Evolutionary conservation across 805 yeast genomes (phyloP).

Genomic region (Ogataea neopini): DNA sequence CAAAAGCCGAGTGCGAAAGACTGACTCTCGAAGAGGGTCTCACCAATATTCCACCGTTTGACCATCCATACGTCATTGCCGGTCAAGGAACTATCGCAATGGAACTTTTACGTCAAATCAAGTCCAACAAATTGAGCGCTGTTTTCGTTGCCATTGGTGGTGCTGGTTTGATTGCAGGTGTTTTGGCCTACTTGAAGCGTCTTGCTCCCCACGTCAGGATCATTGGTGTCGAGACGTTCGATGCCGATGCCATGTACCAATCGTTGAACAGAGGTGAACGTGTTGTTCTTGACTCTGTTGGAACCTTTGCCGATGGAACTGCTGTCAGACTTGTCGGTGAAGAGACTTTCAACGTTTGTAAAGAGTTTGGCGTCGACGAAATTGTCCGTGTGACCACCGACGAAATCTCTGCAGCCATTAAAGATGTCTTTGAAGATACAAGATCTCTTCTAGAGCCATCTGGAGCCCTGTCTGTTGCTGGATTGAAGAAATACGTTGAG

Average conservation of each 20-base stretch:
- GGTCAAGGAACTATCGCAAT: slow-evolving; percentile 98
- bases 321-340: slow-evolving; percentile 90
- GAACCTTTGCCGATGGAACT: slow-evolving; percentile 98
- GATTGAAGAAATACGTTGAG: slow-evolving; percentile 78
- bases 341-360: slow-evolving; percentile 83
- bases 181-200: slow-evolving; percentile 86
- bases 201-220: slow-evolving; percentile 97
- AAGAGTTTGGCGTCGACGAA: slow-evolving; percentile 78
- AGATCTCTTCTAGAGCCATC: slow-evolving; percentile 94
- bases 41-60: slow-evolving; percentile 96
- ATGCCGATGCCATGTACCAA: slow-evolving; percentile 88
- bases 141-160: slow-evolving; percentile 96
- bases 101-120: slow-evolving; percentile 87
- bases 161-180: slow-evolving; percentile 93
- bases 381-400: slow-evolving; percentile 84
- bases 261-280: slow-evolving; percentile 60
- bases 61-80: slow-evolving; percentile 96
- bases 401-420: slow-evolving; percentile 93
- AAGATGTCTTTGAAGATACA: slow-evolving; percentile 95
- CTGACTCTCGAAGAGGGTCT: slow-evolving; percentile 68
- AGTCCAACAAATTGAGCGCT: slow-evolving; percentile 74
- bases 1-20: slow-evolving; percentile 85
- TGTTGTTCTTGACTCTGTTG: slow-evolving; percentile 67
- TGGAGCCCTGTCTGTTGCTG: slow-evolving; percentile 96
- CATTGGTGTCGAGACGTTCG: slow-evolving; percentile 94